These are phyloP conservation scores for Purpureocillium takamizusanense DNA, from an alignment of 2,329 filamentous ascomycete genomes.

Conservation along the genomic window DNA sequence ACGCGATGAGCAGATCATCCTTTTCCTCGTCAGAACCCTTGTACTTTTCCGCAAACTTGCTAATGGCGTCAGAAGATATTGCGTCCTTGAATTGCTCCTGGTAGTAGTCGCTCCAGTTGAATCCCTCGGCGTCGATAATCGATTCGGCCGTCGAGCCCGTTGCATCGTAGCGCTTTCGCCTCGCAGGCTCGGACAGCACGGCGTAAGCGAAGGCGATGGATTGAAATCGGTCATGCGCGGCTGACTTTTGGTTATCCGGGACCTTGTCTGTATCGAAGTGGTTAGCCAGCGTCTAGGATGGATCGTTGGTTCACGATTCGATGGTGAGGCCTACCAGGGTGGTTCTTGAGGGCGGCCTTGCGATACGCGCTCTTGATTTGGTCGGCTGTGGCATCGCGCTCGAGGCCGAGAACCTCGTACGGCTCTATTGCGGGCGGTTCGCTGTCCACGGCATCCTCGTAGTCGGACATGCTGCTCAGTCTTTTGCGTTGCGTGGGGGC, in stretches of 20 bases:
- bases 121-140: slow-evolving; percentile 67
- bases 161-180: slow-evolving; percentile 78
- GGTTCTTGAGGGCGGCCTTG: slow-evolving; percentile 78
- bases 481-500: slow-evolving; percentile 6
- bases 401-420: slow-evolving; percentile 69
- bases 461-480: slow-evolving; percentile 30
- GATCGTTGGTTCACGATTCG: neutral
- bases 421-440: slow-evolving; percentile 61
- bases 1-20: slow-evolving; percentile 67
- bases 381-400: slow-evolving; percentile 61
- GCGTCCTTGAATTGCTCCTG: slow-evolving; percentile 71
- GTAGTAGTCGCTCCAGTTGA: slow-evolving; percentile 89
- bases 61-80: slow-evolving; percentile 65
- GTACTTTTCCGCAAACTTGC: slow-evolving; percentile 68
- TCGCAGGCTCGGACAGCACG: slow-evolving; percentile 72
- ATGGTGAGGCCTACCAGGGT: slow-evolving; percentile 54
- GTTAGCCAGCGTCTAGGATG: slow-evolving; percentile 9
- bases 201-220: slow-evolving; percentile 89
- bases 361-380: slow-evolving; percentile 88
- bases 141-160: slow-evolving; percentile 85
- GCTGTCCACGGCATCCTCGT: slow-evolving; percentile 43
- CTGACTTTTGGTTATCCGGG: slow-evolving; percentile 53
- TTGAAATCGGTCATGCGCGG: slow-evolving; percentile 77
- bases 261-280: slow-evolving; percentile 60
- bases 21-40: slow-evolving; percentile 81